Conservation (phyloP, 306 rosid genomes). For the Glycine tomentella region DNA sequence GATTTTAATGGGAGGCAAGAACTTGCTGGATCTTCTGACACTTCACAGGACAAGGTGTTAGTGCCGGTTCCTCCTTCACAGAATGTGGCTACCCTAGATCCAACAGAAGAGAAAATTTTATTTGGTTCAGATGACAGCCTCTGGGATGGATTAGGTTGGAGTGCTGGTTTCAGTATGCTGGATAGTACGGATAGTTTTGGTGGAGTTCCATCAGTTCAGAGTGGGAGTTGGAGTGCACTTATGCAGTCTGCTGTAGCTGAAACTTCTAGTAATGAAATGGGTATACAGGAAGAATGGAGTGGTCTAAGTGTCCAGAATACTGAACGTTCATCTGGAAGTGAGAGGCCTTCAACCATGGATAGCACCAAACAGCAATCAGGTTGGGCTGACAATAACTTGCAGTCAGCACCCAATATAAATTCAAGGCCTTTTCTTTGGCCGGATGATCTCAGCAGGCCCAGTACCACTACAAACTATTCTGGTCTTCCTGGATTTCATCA, state of each 20-base stretch:
- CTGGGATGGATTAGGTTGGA: constrained; percentile 87
- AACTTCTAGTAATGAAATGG: constrained; percentile 77
- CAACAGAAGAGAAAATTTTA: constrained; percentile 93
- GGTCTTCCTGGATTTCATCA: constrained; percentile 70
- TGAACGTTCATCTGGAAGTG: constrained; percentile 66
- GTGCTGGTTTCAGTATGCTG: constrained; percentile 59
- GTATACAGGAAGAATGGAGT: constrained; percentile 89
- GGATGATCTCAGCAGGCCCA: constrained; percentile 61
- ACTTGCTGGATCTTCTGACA: constrained; percentile 63
- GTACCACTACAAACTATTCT: constrained; percentile 53
- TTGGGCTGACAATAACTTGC: constrained; percentile 75
- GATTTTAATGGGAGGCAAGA: constrained; percentile 73
- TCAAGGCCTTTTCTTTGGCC: constrained; percentile 60
- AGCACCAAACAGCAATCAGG: constrained; percentile 64
- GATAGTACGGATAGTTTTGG: constrained; percentile 65
- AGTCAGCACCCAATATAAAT: constrained; percentile 57
- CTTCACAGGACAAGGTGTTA: constrained; percentile 68
- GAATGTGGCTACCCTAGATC: constrained; percentile 84
- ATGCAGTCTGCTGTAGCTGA: constrained; percentile 99
- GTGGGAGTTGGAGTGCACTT: constrained; percentile 99
- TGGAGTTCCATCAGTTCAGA: constrained; percentile 77
- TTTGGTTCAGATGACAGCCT: constrained; percentile 93
- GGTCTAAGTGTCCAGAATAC: constrained; percentile 63
- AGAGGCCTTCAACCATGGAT: constrained; percentile 60
- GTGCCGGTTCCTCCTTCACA: constrained; percentile 68